phyloP scores from a whole-genome alignment of 1,139 yeast genomes.

The Yamadazyma membranifaciens region DNA sequence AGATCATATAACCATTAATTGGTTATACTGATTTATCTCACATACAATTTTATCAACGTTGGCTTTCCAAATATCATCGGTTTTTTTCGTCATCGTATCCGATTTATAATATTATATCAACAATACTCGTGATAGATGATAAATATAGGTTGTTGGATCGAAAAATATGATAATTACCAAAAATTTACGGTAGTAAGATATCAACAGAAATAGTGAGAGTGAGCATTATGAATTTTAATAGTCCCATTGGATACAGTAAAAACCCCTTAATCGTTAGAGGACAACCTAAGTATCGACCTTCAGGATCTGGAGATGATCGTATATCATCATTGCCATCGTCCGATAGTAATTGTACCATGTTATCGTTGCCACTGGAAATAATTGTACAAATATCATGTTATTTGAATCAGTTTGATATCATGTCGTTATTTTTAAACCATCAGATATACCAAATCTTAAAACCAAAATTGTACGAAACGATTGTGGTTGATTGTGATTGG shows the following conservation, averaged over 20 bases:
- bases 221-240: constrained; percentile 10
- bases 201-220: background rate
- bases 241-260: constrained; percentile 18
- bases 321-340: too few relatives aligned
- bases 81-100: constrained; percentile 24
- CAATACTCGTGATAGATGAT: too few relatives aligned
- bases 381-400: constrained; percentile 27
- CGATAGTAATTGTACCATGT: background rate
- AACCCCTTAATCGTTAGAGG: constrained; percentile 11
- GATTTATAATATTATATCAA: too few relatives aligned
- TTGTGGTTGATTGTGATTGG: constrained; percentile 38
- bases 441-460: constrained; percentile 28
- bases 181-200: background rate
- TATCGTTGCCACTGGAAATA: constrained; percentile 37
- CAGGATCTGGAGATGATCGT: too few relatives aligned
- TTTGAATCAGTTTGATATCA: constrained; percentile 43
- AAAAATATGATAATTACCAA: background rate
- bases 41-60: constrained; percentile 79
- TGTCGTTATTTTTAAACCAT: constrained; percentile 24
- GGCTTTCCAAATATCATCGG: constrained; percentile 93
- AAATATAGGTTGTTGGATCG: too few relatives aligned
- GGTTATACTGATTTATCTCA: background rate
- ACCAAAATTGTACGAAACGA: constrained; percentile 34
- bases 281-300: too few relatives aligned
- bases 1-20: too few relatives aligned